Evolutionary conservation across 108 stramenopile species (phyloP).

Genomic region (Aurantiochytrium sp.): DNA sequence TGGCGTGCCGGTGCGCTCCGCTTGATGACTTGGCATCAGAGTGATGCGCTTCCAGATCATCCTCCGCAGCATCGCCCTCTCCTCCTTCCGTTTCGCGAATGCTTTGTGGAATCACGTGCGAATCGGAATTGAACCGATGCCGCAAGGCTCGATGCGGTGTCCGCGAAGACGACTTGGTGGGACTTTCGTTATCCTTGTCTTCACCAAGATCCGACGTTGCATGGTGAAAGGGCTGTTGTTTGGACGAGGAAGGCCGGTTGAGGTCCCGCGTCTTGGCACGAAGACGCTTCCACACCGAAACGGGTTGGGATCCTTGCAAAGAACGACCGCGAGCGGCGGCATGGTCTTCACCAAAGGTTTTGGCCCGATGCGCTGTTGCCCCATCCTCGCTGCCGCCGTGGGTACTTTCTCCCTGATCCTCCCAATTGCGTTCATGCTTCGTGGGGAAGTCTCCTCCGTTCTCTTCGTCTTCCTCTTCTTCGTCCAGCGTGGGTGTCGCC

Average conservation of each 20-base stretch:
- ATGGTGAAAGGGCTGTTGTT: neutral
- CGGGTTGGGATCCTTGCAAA: neutral
- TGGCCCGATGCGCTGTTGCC: neutral
- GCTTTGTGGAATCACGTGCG: no score
- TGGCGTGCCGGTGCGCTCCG: no score
- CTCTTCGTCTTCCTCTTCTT: neutral
- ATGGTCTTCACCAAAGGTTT: neutral
- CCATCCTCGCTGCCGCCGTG: neutral
- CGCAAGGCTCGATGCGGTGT: no score
- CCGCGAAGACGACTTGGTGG: no score
- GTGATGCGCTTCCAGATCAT: no score
- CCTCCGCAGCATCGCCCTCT: no score
- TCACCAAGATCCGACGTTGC: neutral
- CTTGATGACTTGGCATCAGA: no score
- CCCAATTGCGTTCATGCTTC: no score
- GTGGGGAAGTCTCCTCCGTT: neutral
- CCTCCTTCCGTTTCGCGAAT: no score
- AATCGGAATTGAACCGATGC: no score
- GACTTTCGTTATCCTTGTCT: no score
- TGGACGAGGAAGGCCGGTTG: neutral
- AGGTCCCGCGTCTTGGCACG: neutral
- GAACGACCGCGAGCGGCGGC: neutral
- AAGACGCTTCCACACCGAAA: neutral
- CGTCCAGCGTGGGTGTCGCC: neutral
- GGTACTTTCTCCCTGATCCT: no score